A percentile compares a stretch with the other conserved stretches of the same genome.
Conservation (phyloP, 495 filamentous ascomycete genomes). For the Neurospora tetraspora region DNA sequence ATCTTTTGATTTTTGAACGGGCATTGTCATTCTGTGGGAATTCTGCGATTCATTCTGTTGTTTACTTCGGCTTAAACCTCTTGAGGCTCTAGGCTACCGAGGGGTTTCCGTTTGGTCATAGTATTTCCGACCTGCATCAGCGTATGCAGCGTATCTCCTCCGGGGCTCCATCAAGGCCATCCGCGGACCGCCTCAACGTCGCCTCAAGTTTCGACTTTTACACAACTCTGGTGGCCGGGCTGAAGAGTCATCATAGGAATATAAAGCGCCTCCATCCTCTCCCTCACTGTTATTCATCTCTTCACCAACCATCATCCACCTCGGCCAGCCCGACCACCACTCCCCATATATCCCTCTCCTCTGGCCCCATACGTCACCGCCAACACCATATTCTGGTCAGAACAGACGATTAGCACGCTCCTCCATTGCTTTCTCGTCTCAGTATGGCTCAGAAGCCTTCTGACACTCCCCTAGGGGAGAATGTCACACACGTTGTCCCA, state of each 20-base stretch:
- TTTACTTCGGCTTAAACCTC: neutral
- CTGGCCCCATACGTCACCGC: neutral
- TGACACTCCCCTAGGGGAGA: constrained; percentile 12
- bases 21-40: neutral
- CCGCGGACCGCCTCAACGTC: neutral
- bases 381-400: constrained; percentile 10
- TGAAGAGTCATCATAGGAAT: neutral
- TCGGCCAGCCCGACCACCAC: constrained; percentile 1
- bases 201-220: neutral
- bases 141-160: neutral
- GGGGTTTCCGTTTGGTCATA: neutral
- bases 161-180: neutral
- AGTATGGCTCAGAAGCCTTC: constrained; percentile 31
- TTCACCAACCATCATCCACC: neutral
- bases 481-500: neutral
- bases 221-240: neutral
- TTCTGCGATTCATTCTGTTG: neutral
- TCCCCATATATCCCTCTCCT: neutral
- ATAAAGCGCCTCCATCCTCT: neutral
- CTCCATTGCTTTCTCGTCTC: constrained; percentile 42
- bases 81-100: neutral
- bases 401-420: constrained; percentile 38
- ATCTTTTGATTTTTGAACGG: neutral
- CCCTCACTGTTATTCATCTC: neutral
- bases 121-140: neutral